Evolutionary conservation across 257 asterid genomes (phyloP), one percentile per base, ranked within the genome.

Genomic region (Marsdenia floribunda): DNA sequence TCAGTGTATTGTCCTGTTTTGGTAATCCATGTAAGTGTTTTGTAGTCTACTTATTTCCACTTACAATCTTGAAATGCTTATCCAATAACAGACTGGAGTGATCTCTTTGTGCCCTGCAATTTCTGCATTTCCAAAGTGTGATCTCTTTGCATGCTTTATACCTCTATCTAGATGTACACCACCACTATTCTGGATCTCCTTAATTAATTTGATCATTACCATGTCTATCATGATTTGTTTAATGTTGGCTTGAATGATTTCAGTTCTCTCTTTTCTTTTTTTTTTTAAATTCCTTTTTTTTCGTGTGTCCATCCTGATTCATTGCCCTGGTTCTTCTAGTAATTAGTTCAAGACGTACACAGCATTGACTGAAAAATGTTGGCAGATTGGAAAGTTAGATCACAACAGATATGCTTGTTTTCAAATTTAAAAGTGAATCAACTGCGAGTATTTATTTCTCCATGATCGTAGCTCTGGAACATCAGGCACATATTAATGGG

Each of bases 1-100:
- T 78, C 86, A 77, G 96, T 93, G 77, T 89, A 84, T 35, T 91
- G 96, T 81, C 98, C 98, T 24, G 96, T 93, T 55, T 83, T 93
- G 87, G 84, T 93, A 80, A 93, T 93, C 79, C 98, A 93, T 85
- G 98, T 93, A 85, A 90, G 98, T 82, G 40, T 70, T 63, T 29
- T 54, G 70, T 71, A 46, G 73, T 61, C 75, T 60, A 59, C 77
- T 68, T 52, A 18, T 60, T 44, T 21, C 15, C 44, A 8, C 19
- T 18, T 46, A 40, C 3, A 11, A 37, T 18, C 18, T 66, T 19
- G 50, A 37, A 22, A 66, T 38, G 52, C 5, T 65, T 66, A 35
- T 18, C 29, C 11, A 9, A 8, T 66, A 66, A 2, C 5, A 66
- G 33, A 21, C 52, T 19, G 71, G 29, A 16, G 16, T 19, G 3